Percentiles rank a stretch among this genome's conserved stretches.
Evolutionary conservation across 2,329 filamentous ascomycete genomes (phyloP).

Genomic region (Cercospora sp.): DNA sequence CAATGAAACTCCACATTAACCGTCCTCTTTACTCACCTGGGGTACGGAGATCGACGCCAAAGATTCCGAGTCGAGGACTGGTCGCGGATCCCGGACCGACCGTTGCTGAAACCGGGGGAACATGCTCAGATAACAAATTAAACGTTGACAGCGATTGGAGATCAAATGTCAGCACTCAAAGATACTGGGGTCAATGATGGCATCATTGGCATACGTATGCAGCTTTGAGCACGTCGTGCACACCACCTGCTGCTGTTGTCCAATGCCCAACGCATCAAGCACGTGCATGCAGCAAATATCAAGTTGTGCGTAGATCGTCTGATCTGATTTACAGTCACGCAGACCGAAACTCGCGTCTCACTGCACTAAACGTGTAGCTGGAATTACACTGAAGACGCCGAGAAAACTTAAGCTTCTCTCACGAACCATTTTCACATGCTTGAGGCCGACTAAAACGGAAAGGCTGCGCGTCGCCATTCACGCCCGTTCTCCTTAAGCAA

Average conservation of each 20-base stretch:
- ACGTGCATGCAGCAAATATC: neutral
- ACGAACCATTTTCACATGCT: neutral
- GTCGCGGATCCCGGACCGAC: neutral
- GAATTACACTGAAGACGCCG: neutral
- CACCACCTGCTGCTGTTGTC: neutral
- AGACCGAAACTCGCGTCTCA: neutral
- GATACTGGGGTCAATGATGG: neutral
- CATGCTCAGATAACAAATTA: slow-evolving; percentile 2
- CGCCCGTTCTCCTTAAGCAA: neutral
- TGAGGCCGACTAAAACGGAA: neutral
- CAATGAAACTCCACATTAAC: neutral
- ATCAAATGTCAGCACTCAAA: neutral
- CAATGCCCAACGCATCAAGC: neutral
- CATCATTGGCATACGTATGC: neutral
- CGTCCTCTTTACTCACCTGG: neutral
- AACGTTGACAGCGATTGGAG: neutral
- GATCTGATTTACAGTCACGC: neutral
- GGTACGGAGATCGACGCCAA: neutral
- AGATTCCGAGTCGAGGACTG: neutral
- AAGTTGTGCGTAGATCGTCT: neutral
- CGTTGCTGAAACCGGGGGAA: slow-evolving; percentile 1
- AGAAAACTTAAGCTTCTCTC: neutral
- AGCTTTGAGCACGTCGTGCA: neutral
- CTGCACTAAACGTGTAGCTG: no score
- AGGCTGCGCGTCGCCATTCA: neutral